Conservation (phyloP, 352 stramenopile species). For the Peronospora belbahrii region DNA sequence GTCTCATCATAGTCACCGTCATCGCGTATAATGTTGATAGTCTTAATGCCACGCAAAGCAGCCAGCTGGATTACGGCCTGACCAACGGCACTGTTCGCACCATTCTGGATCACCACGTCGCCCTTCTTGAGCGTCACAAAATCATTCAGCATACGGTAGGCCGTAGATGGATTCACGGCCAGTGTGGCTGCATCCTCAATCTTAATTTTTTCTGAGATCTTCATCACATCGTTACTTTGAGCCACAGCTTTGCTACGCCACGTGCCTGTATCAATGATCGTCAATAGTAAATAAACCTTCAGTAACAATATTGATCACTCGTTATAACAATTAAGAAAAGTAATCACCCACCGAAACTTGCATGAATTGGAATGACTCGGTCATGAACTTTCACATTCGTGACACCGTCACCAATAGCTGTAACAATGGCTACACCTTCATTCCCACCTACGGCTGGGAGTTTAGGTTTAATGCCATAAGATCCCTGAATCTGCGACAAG, state of each 20-base stretch:
- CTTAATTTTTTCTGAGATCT: slow-evolving; percentile 79
- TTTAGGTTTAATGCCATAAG: slow-evolving; percentile 67
- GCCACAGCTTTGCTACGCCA: slow-evolving; percentile 70
- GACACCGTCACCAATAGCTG: slow-evolving; percentile 70
- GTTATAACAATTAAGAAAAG: too few relatives aligned
- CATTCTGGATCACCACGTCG: slow-evolving; percentile 89
- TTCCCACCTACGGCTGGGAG: slow-evolving; percentile 80
- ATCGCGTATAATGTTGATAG: slow-evolving; percentile 86
- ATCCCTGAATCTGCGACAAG: slow-evolving; percentile 82
- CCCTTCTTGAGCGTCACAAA: slow-evolving; percentile 69
- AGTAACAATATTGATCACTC: too few relatives aligned
- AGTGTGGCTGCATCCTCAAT: slow-evolving; percentile 79
- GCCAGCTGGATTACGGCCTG: slow-evolving; percentile 86
- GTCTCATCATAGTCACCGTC: slow-evolving; percentile 72
- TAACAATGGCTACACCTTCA: slow-evolving; percentile 82
- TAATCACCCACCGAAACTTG: slow-evolving; percentile 45
- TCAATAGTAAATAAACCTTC: too few relatives aligned
- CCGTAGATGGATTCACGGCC: slow-evolving; percentile 76
- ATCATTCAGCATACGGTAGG: slow-evolving; percentile 81
- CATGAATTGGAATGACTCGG: slow-evolving; percentile 66
- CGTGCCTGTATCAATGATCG: slow-evolving; percentile 33
- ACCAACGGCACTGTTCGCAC: slow-evolving; percentile 81
- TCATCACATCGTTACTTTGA: slow-evolving; percentile 53
- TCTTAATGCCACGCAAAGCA: slow-evolving; percentile 81
- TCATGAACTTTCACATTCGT: slow-evolving; percentile 83